Base-by-base conservation (phyloP, 768 basidiomycete species). In the Hypholoma fasciculare region DNA sequence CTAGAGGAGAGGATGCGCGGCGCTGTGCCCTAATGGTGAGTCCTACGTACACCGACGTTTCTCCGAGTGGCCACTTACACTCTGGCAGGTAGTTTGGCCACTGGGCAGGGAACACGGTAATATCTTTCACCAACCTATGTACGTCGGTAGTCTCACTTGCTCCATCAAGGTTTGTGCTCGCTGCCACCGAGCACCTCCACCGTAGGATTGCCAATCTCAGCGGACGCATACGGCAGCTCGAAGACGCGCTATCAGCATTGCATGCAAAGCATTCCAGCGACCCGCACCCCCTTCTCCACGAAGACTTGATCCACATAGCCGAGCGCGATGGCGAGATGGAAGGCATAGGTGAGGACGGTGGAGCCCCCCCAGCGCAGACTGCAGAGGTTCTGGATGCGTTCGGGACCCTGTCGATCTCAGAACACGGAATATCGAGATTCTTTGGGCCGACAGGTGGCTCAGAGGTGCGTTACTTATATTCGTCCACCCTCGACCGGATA, bases 51-150 rank as follows among this genome's bases (percentile, higher is more conserved):
- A 46, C 49, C 40, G 20, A 19, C 8, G 56, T 40, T 56, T 26
- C n/a, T 14, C 20, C 14, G 37, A n/a, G 27, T 60, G 12, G 16
- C 17, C 27, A 13, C 42, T 50, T 12, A 53, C 19, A 9, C 13
- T 23, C 38, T 42, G 27, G 14, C 52, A 88, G 87, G 87, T 20
- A 88, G 86, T 64, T 74, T 90, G n/a, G 82, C 88, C 0, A 90
- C 89, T n/a, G 89, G 89, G 12, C 86, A 90, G 71, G 88, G 88
- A 58, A 89, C 88, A 54, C 81, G 90, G 87, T 84, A 67, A 30
- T 19, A 40, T 9, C 2, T 20, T 36, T 6, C 3, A 11, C 27
- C 55, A 50, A 19, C 46, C 6, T 39, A 30, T 46, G 14, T n/a
- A 19, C 52, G 9, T 52, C 19, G 12, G 19, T 9, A 30, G 36